phyloP scores from a whole-genome alignment of 192 early-diverging fungal genomes.

The Ambispora gerdemannii region DNA sequence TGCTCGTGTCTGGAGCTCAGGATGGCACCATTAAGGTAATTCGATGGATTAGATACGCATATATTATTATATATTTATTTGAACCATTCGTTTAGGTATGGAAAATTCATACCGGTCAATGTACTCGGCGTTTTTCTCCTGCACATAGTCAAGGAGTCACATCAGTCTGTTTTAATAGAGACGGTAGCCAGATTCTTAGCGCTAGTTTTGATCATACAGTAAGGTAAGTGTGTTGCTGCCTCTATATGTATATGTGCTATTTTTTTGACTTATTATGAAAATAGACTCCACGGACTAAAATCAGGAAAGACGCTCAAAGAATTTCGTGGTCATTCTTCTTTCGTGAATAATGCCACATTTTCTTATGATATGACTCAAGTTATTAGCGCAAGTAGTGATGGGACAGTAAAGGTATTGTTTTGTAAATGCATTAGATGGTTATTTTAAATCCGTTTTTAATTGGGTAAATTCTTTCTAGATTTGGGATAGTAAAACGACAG shows the following conservation, averaged over 20 bases:
- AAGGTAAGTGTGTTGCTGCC: constrained; percentile 43
- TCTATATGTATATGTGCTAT: constrained; percentile 43
- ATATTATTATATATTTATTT: too few relatives aligned
- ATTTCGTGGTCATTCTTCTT: constrained; percentile 88
- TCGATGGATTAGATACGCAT: too few relatives aligned
- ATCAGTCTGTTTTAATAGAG: constrained; percentile 70
- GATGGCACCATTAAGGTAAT: constrained; percentile 82
- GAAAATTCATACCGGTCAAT: constrained; percentile 75
- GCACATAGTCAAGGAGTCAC: constrained; percentile 88
- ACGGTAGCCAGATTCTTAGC: constrained; percentile 78
- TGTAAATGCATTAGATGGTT: neutral
- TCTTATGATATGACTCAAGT: constrained; percentile 67
- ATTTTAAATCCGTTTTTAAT: neutral
- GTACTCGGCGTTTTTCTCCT: constrained; percentile 65
- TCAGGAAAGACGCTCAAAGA: constrained; percentile 90
- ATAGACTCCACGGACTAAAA: constrained; percentile 84
- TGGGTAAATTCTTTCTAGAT: constrained; percentile 50
- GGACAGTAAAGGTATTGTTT: constrained; percentile 68
- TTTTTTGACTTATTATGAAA: neutral
- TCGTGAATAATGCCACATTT: constrained; percentile 78
- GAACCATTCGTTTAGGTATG: constrained; percentile 60
- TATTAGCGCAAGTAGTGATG: constrained; percentile 82
- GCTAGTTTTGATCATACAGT: constrained; percentile 76
- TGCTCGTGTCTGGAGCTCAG: constrained; percentile 77
- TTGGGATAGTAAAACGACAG: constrained; percentile 82